Conservation (phyloP, 306 rosid species). For the Sesbania bispinosa region DNA sequence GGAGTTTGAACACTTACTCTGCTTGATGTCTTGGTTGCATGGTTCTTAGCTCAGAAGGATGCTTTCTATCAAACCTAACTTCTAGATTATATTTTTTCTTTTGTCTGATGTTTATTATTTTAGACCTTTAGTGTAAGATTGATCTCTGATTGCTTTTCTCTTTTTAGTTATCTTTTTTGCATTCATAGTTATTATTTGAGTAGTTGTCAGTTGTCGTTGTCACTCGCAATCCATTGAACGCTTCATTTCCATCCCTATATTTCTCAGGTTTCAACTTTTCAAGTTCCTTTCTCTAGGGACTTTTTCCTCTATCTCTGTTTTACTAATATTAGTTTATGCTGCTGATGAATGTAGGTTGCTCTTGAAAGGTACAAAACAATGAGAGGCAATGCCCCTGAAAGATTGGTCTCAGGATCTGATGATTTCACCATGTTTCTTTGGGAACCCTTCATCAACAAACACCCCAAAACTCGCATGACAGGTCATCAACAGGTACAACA, state of each 20-base stretch:
- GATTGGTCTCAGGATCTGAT: slow-evolving; percentile 96
- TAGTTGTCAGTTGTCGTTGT: not conserved
- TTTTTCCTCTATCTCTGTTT: not conserved
- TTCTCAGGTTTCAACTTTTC: not conserved
- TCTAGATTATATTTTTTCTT: not conserved
- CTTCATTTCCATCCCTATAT: not conserved
- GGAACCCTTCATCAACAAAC: slow-evolving; percentile 89
- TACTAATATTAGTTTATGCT: not conserved
- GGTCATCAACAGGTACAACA: slow-evolving; percentile 88
- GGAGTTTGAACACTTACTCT: not conserved
- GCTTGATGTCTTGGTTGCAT: not conserved
- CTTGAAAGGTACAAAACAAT: slow-evolving; percentile 80
- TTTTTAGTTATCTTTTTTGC: not conserved
- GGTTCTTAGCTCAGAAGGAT: not conserved
- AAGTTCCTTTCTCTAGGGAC: not conserved
- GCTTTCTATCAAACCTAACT: not conserved
- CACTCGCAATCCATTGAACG: not conserved
- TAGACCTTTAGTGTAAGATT: not conserved
- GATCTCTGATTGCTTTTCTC: not conserved
- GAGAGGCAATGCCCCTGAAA: slow-evolving; percentile 87
- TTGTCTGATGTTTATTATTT: not conserved
- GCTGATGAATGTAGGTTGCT: slow-evolving; percentile 60
- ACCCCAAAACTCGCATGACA: slow-evolving; percentile 86
- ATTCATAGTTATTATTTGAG: not conserved
- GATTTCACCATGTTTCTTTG: slow-evolving; percentile 96